These are phyloP conservation scores for Argentina anserina DNA, from an alignment of 306 rosid genomes.

Conservation along the genomic window DNA sequence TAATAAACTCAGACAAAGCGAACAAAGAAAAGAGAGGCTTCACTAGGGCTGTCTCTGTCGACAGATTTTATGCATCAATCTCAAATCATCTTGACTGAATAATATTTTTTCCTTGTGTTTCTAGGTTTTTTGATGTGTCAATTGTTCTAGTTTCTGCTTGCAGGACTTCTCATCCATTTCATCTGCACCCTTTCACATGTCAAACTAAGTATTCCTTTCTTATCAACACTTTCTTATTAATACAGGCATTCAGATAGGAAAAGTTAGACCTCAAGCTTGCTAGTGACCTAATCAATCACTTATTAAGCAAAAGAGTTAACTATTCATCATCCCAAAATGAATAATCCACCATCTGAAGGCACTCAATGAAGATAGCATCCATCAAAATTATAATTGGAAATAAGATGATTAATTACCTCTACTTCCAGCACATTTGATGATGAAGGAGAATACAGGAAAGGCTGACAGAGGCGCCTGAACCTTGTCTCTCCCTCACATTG, in stretches of 20 bases:
- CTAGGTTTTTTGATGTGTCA: neutral
- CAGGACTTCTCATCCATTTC: neutral
- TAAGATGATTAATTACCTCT: slow-evolving; percentile 56
- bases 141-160: neutral
- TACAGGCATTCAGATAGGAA: no score
- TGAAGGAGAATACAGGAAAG: slow-evolving; percentile 96
- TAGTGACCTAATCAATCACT: slow-evolving; percentile 1
- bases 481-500: slow-evolving; percentile 99
- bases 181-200: neutral
- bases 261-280: no score
- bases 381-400: slow-evolving; percentile 5
- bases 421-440: slow-evolving; percentile 96
- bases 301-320: neutral
- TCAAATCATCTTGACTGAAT: neutral
- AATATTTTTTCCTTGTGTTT: neutral
- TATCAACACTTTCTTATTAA: no score
- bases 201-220: neutral
- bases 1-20: neutral
- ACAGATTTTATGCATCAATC: neutral
- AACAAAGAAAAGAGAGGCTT: neutral
- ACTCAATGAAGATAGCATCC: slow-evolving; percentile 12
- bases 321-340: neutral
- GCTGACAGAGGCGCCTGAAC: slow-evolving; percentile 95
- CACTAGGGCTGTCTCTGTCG: neutral
- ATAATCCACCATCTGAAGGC: neutral